Evolutionary conservation across 441 rosid genomes (phyloP), one percentile per base, ranked within the genome.

Genomic region (Mallotus japonicus): DNA sequence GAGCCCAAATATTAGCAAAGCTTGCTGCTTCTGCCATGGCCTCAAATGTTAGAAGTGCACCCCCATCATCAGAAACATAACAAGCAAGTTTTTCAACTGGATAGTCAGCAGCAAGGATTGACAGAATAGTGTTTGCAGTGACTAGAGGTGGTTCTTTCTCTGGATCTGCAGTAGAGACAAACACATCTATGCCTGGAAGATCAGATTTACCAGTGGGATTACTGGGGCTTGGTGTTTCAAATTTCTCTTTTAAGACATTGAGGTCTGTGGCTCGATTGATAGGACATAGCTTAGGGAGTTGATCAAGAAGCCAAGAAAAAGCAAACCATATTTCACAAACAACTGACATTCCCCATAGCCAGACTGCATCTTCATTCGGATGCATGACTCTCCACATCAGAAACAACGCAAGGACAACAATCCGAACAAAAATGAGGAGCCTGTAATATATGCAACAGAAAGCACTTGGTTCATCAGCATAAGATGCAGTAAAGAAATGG

Each of bases 1-100:
- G 97, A 73, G 87, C 97, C 97, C 97, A 91, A 7, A 80, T 64
- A 66, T 88, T 91, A 72, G 97, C 92, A 76, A 87, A 92, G 80
- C 96, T 90, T 6, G 96, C 96, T 15, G 96, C 95, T 84, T 92
- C 97, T 56, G 97, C 97, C 97, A 92, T 89, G 67, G 97, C 97
- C 82, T 92, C 97, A 54, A 92, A 92, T 8, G 96, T 91, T 47
- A 90, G 77, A 82, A 92, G 95, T 0, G 98, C 93, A 78, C 93
- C 98, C 62, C 95, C 97, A 77, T 92, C 97, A 59, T 92, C 98
- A 69, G 97, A 92, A 68, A 92, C 95, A 81, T 92, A 92, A 78
- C 98, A 92, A 70, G 98, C 83, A 73, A 92, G 93, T 81, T 92
- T 92, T 80, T 92, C 98, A 9, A 91, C 93, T 5, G 97, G 98